Base-by-base conservation (phyloP, 306 rosid genomes). In the Parietaria judaica region DNA sequence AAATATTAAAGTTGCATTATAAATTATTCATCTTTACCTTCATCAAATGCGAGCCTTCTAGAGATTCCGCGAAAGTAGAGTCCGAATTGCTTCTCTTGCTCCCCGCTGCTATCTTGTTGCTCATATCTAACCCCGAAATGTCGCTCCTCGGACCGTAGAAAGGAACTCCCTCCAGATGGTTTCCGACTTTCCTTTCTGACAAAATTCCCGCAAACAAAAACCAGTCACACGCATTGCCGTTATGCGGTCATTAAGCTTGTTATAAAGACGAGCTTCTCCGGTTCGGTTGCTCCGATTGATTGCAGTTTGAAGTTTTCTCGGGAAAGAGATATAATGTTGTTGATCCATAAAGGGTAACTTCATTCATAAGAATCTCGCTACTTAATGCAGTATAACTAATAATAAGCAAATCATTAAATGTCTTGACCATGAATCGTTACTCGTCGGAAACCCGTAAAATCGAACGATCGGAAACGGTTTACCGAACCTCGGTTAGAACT, bases 121-220 rank as follows among this genome's bases (percentile, higher is more conserved):
- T 77, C 13, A 77, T 80, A 75, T 86, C 95, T 23, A 77, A 71
- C 72, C 81, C 90, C 23, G 96, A 88, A 63, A 80, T 67, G 53
- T 92, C 96, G 68, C 84, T 82, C 70, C 94, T 86, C 0, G 86
- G 81, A 37, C 95, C 82, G 79, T 84, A 88, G 74, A 79, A 88
- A 47, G 99, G 96, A 74, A 92, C 82, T 65, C 94, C 99, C 79
- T 88, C 89, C 0, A 91, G 92, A 79, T 85, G 91, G 74, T 80
- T 79, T 60, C 85, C 83, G 51, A 62, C 82, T 61, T 81, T 95
- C 67, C 85, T 79, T 72, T 86, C 98, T 86, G 79, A 50, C 37
- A 66, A 14, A 23, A 76, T 37, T 72, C 65, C 50, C 54, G 74
- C 34, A 72, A 69, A 62, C 31, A 23, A 50, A 53, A 68, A 78